Evolutionary conservation across 495 filamentous ascomycete genomes (phyloP), one percentile per base, ranked within the genome.

Genomic region (Penicillium parvum): DNA sequence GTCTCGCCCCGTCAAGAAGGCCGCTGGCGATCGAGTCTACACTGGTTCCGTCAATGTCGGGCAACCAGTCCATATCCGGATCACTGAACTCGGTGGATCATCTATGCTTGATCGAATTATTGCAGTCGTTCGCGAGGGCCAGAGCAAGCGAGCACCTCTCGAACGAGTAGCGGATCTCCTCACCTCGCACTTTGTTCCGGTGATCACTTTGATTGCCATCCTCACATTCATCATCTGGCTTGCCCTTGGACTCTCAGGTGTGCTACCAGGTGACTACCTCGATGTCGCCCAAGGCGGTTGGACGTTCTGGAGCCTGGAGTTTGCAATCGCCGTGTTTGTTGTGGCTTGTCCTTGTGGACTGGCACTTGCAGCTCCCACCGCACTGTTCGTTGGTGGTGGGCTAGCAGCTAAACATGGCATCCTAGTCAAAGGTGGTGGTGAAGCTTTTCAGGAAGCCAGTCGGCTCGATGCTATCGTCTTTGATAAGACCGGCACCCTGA

Each of bases 61-160:
- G 9, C 64, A 78, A 2, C 76, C 90, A 2, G 66, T 96, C 14
- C 68, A 82, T 12, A 74, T 94, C 19, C 65, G 74, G 37, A 74
- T 96, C 32, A 84, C 84, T 0, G 81, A 82, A 9, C 66, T 82
- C 14, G 75, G 79, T 0, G 89, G 91, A 1, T 72, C 81, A 19
- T 95, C 90, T 3, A 89, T 97, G 86, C 73, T 97, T 21, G 91
- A 97, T 58, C 81, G 88, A 43, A 95, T 97, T 53, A 88, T 97
- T 46, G 73, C 79, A 15, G 86, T 89, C 18, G 88, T 97, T 8
- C 83, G 91, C 2, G 89, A 96, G 65, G 92, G 91, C 3, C 92
- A 96, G 63, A 86, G 86, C 11, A 81, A 80, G 52, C 82, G 86
- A 28, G 91, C 92, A 2, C 91, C 90, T 0, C 79, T 96, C 37